A percentile compares a stretch with the other conserved stretches of the same genome.
phyloP scores from a whole-genome alignment of 495 filamentous ascomycete genomes.

The Hapsidospora chrysogenum region DNA sequence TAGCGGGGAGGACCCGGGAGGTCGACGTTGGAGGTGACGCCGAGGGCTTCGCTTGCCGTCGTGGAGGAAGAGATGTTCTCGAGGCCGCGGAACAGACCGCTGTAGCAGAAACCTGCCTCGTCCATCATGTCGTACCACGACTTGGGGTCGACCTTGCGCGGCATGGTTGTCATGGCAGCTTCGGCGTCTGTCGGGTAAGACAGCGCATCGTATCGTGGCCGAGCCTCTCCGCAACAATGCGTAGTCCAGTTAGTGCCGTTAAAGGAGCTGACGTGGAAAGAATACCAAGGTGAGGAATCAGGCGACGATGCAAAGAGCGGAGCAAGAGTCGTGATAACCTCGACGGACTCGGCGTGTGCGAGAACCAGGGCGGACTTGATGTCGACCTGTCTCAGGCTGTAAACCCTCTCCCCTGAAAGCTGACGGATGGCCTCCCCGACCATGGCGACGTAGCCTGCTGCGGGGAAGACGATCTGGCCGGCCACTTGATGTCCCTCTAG shows the following conservation, averaged over 20 bases:
- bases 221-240: constrained; percentile 24
- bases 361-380: constrained; percentile 21
- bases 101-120: constrained; percentile 9
- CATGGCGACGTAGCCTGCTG: constrained; percentile 30
- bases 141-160: constrained; percentile 10
- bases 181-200: constrained; percentile 31
- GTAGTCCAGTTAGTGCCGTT: constrained; percentile 19
- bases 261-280: constrained; percentile 26
- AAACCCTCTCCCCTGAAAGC: constrained; percentile 12
- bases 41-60: constrained; percentile 8
- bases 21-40: constrained; percentile 2
- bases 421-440: constrained; percentile 29
- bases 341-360: constrained; percentile 11
- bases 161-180: too few relatives aligned
- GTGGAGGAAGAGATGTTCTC: constrained; percentile 13
- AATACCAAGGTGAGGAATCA: constrained; percentile 21
- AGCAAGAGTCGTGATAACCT: constrained; percentile 25
- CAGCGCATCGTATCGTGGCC: constrained; percentile 11
- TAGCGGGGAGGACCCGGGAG: constrained; percentile 11
- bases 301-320: constrained; percentile 15
- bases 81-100: constrained; percentile 15
- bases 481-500: constrained; percentile 23
- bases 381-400: constrained; percentile 17
- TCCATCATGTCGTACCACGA: constrained; percentile 9
- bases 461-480: constrained; percentile 27